A percentile compares a stretch with the other conserved stretches of the same genome.
phyloP scores from a whole-genome alignment of 2,329 filamentous ascomycete species.

The Botryotinia convoluta region DNA sequence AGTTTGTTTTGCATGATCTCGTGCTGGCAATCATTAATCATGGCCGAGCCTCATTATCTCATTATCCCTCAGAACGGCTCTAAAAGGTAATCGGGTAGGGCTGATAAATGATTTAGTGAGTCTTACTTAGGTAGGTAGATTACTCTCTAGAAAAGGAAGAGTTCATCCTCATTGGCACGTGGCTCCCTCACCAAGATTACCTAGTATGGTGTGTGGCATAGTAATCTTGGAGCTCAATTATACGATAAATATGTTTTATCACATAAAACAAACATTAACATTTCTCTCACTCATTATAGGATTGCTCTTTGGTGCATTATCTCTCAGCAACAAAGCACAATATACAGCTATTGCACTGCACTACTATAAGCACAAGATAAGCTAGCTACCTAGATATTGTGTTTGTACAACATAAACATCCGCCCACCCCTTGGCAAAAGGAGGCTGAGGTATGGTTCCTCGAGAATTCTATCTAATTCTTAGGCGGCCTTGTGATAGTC shows the following conservation, averaged over 20 bases:
- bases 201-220: background rate
- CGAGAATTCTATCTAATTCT: background rate
- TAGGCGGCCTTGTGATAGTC: background rate
- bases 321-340: background rate
- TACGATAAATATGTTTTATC: background rate
- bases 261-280: background rate
- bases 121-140: background rate
- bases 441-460: background rate
- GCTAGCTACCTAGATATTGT: background rate
- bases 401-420: background rate
- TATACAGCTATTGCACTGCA: background rate
- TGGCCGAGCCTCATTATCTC: background rate
- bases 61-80: background rate
- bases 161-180: background rate
- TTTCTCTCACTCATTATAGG: background rate
- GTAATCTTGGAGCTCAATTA: background rate
- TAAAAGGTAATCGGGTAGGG: background rate
- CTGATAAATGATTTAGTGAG: background rate
- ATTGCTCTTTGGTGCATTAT: background rate
- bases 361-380: background rate
- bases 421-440: slow-evolving; percentile 8
- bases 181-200: background rate
- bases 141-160: background rate
- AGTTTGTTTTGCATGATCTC: background rate
- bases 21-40: background rate